Evolutionary conservation across 176 grass and related monocot genomes (phyloP).

Genomic region (Oryza glumipatula): DNA sequence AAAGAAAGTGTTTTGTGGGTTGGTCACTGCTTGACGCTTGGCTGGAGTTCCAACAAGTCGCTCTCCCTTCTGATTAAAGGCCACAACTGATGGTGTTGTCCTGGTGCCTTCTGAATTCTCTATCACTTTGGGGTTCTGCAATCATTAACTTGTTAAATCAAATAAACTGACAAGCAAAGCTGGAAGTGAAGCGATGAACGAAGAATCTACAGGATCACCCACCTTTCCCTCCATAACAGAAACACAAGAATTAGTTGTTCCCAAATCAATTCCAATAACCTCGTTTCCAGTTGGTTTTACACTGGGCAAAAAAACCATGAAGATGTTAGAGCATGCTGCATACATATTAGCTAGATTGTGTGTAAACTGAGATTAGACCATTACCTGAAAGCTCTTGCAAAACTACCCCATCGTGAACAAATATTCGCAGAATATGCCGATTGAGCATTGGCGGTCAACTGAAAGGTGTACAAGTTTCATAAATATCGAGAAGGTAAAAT

Average conservation of each 20-base stretch:
- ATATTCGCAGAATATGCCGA: conserved; percentile 16
- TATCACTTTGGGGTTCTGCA: conserved; percentile 42
- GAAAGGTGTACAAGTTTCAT: conserved; percentile 20
- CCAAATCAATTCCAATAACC: conserved; percentile 47
- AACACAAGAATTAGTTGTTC: conserved; percentile 43
- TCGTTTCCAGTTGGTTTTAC: conserved; percentile 44
- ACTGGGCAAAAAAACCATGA: neutral
- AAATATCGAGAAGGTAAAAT: neutral
- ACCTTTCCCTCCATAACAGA: conserved; percentile 57
- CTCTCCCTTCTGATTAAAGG: conserved; percentile 41
- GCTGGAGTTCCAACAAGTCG: conserved; percentile 52
- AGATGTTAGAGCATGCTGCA: neutral
- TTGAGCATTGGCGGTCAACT: conserved; percentile 41
- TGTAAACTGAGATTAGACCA: neutral
- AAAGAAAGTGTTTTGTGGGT: conserved; percentile 45
- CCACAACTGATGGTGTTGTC: conserved; percentile 41
- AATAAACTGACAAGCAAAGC: neutral
- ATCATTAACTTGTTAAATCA: neutral
- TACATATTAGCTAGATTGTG: neutral
- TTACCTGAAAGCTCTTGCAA: conserved; percentile 47
- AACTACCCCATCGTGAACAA: conserved; percentile 34
- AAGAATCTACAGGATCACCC: neutral
- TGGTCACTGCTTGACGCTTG: conserved; percentile 47
- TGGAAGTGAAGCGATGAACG: neutral
- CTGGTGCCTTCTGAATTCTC: conserved; percentile 42